Evolutionary conservation across 2,329 filamentous ascomycete species (phyloP), one percentile per base, ranked within the genome.

Genomic region (Decorospora gaudefroyi): DNA sequence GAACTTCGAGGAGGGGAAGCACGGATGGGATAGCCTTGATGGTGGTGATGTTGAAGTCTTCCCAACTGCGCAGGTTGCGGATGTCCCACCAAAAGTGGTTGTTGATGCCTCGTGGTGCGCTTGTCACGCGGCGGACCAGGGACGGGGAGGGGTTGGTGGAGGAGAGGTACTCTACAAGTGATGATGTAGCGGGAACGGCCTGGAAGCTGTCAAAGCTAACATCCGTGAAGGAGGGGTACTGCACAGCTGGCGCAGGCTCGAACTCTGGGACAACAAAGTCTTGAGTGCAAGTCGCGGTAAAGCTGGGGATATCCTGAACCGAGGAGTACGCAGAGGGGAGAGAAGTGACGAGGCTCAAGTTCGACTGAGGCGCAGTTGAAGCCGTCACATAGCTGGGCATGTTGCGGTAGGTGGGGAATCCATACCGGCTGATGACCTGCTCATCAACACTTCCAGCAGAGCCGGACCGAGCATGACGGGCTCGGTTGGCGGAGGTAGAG

Each of bases 81-180:
- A 95, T 81, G 64, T 97, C 92, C 88, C 90, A 96, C 92, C 92
- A 97, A 71, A 92, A 96, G 74, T 95, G 85, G 69, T 86, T 89
- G 61, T 80, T 86, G 71, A 78, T 81, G 62, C 78, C 84, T 68
- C 83, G 87, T 53, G 77, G 82, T 73, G 84, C 67, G 65, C 86
- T 85, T 47, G 86, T 88, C 56, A 92, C 82, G 56, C 86, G 87
- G 63, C 86, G 86, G 25, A 95, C 89, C 22, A 96, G 77, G 27
- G 86, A 86, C 12, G 91, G 87, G 15, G 89, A 85, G 13, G 91
- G 90, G 65, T 95, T 96, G 48, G 87, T 74, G 0, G 80, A 77
- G 2, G 87, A 90, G 33, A 97, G 81, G 72, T 93, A 95, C 51
- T 80, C 79, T 59, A 90, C 77, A 44, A 96, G 77, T 7, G 85